A percentile compares a stretch with the other conserved stretches of the same genome.
phyloP scores from a whole-genome alignment of 2,329 filamentous ascomycete species.

The Hymenoscyphus occultus region DNA sequence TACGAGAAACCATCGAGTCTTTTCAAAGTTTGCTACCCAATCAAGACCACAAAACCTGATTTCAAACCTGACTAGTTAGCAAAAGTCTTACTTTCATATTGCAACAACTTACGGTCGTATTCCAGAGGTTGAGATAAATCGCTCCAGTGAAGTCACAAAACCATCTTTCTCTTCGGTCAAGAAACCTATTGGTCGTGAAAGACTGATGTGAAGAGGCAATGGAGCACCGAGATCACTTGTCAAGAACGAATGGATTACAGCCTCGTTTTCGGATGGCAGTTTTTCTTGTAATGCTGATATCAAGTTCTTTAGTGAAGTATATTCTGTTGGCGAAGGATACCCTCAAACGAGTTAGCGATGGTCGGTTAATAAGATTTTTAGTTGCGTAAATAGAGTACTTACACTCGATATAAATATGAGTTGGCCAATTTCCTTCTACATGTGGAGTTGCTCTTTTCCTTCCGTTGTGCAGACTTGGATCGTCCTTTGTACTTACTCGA shows the following conservation, averaged over 20 bases:
- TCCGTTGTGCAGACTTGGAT: slow-evolving; percentile 81
- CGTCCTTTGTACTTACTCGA: slow-evolving; percentile 73
- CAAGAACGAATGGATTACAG: slow-evolving; percentile 62
- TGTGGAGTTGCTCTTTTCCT: slow-evolving; percentile 81
- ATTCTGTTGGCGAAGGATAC: slow-evolving; percentile 51
- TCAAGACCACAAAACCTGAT: slow-evolving; percentile 43
- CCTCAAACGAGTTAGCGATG: slow-evolving; percentile 42
- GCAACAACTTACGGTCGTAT: slow-evolving; percentile 43
- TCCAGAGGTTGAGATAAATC: slow-evolving; percentile 41
- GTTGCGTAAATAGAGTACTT: slow-evolving; percentile 38
- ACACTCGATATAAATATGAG: slow-evolving; percentile 93
- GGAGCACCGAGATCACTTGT: slow-evolving; percentile 74
- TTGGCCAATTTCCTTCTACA: slow-evolving; percentile 86
- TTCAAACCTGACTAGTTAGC: slow-evolving; percentile 26
- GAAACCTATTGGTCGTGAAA: slow-evolving; percentile 79
- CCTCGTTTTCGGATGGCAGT: slow-evolving; percentile 4
- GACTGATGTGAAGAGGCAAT: slow-evolving; percentile 82
- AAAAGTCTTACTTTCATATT: not conserved
- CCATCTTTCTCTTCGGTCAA: slow-evolving; percentile 65
- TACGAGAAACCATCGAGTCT: slow-evolving; percentile 80
- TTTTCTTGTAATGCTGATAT: slow-evolving; percentile 39
- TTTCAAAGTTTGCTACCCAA: slow-evolving; percentile 66
- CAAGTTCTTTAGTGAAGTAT: slow-evolving; percentile 45
- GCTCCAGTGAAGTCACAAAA: slow-evolving; percentile 59
- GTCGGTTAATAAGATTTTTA: not conserved